phyloP scores from a whole-genome alignment of 371 early-diverging fungal species.

The Basidiobolus meristosporus region DNA sequence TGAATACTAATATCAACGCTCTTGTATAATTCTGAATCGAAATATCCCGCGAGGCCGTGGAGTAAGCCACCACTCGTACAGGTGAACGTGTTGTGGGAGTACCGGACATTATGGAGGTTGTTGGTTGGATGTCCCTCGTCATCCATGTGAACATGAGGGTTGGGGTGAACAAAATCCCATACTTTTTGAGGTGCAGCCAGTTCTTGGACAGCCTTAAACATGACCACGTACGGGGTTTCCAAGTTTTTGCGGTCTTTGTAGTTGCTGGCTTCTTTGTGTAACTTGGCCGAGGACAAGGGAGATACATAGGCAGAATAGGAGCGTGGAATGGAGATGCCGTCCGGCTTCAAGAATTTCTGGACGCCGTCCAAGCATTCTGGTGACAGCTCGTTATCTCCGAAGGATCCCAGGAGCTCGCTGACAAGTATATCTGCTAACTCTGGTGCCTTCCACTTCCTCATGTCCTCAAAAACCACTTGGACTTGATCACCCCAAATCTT shows the following conservation, averaged over 20 bases:
- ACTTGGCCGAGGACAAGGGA: constrained; percentile 68
- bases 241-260: constrained; percentile 40
- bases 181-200: constrained; percentile 44
- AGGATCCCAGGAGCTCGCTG: constrained; percentile 80
- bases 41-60: constrained; percentile 91
- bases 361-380: constrained; percentile 94
- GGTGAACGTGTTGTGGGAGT: constrained; percentile 25
- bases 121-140: constrained; percentile 22
- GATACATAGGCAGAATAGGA: constrained; percentile 64
- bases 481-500: constrained; percentile 66
- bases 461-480: constrained; percentile 67
- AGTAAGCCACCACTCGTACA: constrained; percentile 33
- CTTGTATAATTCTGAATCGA: constrained; percentile 73
- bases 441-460: constrained; percentile 70
- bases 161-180: constrained; percentile 79
- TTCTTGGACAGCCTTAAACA: constrained; percentile 51
- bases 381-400: constrained; percentile 93
- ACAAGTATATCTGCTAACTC: constrained; percentile 73
- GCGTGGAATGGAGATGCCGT: constrained; percentile 80
- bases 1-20: constrained; percentile 66
- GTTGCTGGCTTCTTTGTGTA: constrained; percentile 38
- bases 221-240: constrained; percentile 88
- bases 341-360: constrained; percentile 57
- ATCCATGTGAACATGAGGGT: constrained; percentile 11
- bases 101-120: constrained; percentile 54